A percentile compares a stretch with the other conserved stretches of the same genome.
Evolutionary conservation across 306 rosid species (phyloP).

Genomic region (Medicago lupulina): DNA sequence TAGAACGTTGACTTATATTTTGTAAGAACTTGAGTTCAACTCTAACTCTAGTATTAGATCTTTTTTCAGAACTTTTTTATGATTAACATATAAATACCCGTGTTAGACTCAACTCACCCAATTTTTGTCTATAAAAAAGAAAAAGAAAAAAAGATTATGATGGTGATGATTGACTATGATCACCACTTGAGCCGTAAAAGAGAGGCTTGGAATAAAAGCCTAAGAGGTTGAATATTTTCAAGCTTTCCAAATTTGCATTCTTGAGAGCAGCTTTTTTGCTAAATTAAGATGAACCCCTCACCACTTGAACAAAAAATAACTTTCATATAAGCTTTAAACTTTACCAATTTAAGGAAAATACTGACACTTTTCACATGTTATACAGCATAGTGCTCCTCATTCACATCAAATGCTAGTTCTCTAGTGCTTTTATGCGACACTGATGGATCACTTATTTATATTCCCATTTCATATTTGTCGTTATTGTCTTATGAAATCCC

Average conservation of each 20-base stretch:
- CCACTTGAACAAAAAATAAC: constrained; percentile 4
- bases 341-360: not conserved
- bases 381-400: not conserved
- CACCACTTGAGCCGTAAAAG: not conserved
- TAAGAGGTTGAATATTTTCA: not conserved
- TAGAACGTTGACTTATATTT: too few species aligned
- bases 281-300: constrained; percentile 18
- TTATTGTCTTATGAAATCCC: not conserved
- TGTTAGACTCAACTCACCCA: too few species aligned
- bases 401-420: constrained; percentile 6
- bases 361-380: not conserved
- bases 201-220: not conserved
- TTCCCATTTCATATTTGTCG: not conserved
- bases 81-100: too few species aligned
- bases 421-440: not conserved
- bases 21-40: too few species aligned
- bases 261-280: not conserved
- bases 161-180: not conserved
- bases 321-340: constrained; percentile 5
- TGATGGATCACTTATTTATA: constrained; percentile 8
- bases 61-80: too few species aligned
- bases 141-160: not conserved
- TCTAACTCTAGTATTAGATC: too few species aligned
- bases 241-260: not conserved
- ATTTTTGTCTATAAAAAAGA: too few species aligned